phyloP scores from a whole-genome alignment of 1,139 yeast species.

The Blastobotrys ciferrii region DNA sequence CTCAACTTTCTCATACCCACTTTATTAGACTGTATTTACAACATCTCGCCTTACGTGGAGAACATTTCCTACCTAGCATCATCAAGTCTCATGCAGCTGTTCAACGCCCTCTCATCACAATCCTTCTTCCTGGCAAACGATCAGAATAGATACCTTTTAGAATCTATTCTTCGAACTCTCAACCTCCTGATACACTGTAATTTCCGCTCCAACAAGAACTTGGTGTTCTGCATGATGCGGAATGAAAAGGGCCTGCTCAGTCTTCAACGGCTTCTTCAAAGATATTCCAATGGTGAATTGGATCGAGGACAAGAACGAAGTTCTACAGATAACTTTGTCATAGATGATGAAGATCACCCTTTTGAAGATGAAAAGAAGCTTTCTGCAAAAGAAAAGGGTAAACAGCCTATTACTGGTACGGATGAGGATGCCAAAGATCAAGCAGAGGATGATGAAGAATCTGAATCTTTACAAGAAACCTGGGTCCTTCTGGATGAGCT shows the following conservation, averaged over 20 bases:
- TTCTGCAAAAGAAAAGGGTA: conserved; percentile 59
- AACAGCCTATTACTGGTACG: conserved; percentile 45
- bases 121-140: conserved; percentile 45
- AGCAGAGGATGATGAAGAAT: conserved; percentile 2
- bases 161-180: conserved; percentile 28
- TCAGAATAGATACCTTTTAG: conserved; percentile 57
- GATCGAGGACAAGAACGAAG: not conserved
- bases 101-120: conserved; percentile 46
- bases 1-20: conserved; percentile 29
- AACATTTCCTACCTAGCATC: conserved; percentile 57
- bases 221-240: conserved; percentile 35
- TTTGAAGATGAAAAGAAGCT: conserved; percentile 44
- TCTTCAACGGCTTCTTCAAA: conserved; percentile 17
- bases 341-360: conserved; percentile 21
- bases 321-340: conserved; percentile 14
- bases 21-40: conserved; percentile 34
- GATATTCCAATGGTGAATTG: not conserved
- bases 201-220: conserved; percentile 32
- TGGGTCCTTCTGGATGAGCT: conserved; percentile 20
- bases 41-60: conserved; percentile 35
- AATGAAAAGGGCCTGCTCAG: conserved; percentile 28
- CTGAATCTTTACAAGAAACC: conserved; percentile 12
- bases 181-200: conserved; percentile 32
- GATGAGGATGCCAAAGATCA: not conserved
- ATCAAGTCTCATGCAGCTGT: conserved; percentile 53